Conservation (phyloP, 805 yeast species). For the Saccharomycopsis javanensis region DNA sequence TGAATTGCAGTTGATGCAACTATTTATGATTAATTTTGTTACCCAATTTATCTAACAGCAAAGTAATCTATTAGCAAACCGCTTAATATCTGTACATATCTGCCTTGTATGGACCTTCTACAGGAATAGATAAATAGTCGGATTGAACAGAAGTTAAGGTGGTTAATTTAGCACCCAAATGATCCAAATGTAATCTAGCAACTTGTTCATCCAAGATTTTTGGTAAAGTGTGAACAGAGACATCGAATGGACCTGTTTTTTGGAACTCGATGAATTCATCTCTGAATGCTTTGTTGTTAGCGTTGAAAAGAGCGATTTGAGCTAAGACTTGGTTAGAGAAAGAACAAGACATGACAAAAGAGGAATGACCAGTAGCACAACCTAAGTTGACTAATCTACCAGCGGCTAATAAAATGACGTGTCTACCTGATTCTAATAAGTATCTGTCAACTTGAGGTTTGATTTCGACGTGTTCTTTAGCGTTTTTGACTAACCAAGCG, state of each 20-base stretch:
- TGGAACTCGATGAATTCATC: slow-evolving; percentile 77
- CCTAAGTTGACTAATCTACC: slow-evolving; percentile 99
- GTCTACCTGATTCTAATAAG: slow-evolving; percentile 82
- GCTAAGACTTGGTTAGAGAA: slow-evolving; percentile 99
- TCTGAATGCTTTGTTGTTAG: slow-evolving; percentile 73
- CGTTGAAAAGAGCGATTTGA: slow-evolving; percentile 94
- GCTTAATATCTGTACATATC: slow-evolving; percentile 93
- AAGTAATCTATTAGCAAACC: background rate
- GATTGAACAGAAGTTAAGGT: slow-evolving; percentile 71
- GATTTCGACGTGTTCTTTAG: slow-evolving; percentile 88
- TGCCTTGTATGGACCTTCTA: slow-evolving; percentile 95
- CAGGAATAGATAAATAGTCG: slow-evolving; percentile 87
- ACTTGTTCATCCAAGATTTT: slow-evolving; percentile 98
- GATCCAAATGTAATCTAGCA: slow-evolving; percentile 91
- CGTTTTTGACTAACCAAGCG: slow-evolving; percentile 95
- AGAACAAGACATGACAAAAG: slow-evolving; percentile 98
- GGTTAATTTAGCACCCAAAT: slow-evolving; percentile 85
- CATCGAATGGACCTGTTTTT: slow-evolving; percentile 81
- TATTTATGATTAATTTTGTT: background rate
- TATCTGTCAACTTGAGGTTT: slow-evolving; percentile 99
- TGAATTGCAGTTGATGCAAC: background rate
- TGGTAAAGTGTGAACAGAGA: slow-evolving; percentile 95
- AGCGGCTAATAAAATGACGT: slow-evolving; percentile 92
- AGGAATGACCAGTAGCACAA: slow-evolving; percentile 99
- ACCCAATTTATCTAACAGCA: too few species aligned